Evolutionary conservation across 495 filamentous ascomycete genomes (phyloP).

Genomic region (Physcia stellaris): DNA sequence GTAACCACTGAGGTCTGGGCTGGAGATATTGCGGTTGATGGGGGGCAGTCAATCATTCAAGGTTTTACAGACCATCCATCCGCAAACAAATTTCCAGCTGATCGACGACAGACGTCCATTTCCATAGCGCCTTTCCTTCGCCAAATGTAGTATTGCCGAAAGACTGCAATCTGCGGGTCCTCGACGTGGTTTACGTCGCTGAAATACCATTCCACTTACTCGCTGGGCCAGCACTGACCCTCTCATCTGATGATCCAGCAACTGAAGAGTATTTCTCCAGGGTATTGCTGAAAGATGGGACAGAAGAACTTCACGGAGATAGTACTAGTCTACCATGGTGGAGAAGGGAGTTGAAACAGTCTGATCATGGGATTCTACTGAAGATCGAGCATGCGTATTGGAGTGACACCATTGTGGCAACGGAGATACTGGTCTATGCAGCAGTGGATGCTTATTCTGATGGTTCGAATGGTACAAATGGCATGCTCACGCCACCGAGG

Average conservation of each 20-base stretch:
- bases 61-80: no score
- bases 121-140: no score
- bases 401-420: slow-evolving; percentile 17
- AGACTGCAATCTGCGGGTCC: no score
- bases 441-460: slow-evolving; percentile 7
- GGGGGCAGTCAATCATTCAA: no score
- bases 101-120: no score
- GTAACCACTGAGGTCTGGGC: no score
- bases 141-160: no score
- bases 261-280: slow-evolving; percentile 29
- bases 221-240: slow-evolving; percentile 35
- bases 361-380: slow-evolving; percentile 13
- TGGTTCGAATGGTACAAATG: background rate
- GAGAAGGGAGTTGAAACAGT: slow-evolving; percentile 5
- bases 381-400: slow-evolving; percentile 3
- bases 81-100: no score
- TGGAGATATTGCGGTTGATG: no score
- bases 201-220: slow-evolving; percentile 35
- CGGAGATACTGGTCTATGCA: slow-evolving; percentile 44
- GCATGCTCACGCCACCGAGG: slow-evolving; percentile 31
- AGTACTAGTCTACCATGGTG: slow-evolving; percentile 11
- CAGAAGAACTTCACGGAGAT: slow-evolving; percentile 20
- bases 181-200: slow-evolving; percentile 34
- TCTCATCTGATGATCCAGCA: slow-evolving; percentile 24
- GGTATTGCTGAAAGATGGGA: slow-evolving; percentile 11